Evolutionary conservation across 805 yeast genomes (phyloP).

Genomic region (Suhomyces kilbournensis): DNA sequence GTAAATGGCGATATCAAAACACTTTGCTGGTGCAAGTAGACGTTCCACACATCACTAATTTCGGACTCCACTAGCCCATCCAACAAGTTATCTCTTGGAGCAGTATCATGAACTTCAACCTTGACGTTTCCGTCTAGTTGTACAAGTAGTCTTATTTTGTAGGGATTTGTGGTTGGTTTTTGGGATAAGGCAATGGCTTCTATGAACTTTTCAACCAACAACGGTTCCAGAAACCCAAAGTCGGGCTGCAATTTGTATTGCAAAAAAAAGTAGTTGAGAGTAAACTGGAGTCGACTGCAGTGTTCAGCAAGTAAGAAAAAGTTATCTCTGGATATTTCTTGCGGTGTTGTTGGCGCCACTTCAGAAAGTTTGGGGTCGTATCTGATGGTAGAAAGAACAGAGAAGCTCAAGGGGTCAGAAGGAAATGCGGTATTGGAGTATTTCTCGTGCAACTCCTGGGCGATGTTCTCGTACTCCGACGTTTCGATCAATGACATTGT

Average conservation of each 20-base stretch:
- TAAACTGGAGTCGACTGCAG: conserved; percentile 52
- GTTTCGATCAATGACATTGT: not conserved
- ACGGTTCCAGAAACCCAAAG: conserved; percentile 39
- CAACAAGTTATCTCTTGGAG: conserved; percentile 24
- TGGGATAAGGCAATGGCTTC: conserved; percentile 24
- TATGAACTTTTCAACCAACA: conserved; percentile 35
- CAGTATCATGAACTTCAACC: conserved; percentile 32
- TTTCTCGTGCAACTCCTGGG: not conserved
- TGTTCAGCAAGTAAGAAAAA: conserved; percentile 70
- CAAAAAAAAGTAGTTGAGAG: conserved; percentile 49
- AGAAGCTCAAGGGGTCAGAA: conserved; percentile 36
- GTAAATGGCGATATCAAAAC: conserved; percentile 69
- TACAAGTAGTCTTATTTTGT: conserved; percentile 33
- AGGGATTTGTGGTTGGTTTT: conserved; percentile 21
- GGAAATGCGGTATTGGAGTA: conserved; percentile 10
- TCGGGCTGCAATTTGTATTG: conserved; percentile 30
- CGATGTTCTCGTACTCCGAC: not conserved
- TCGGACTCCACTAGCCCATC: conserved; percentile 20
- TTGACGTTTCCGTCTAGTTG: conserved; percentile 25
- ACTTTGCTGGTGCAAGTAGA: conserved; percentile 56
- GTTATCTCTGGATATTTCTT: conserved; percentile 22
- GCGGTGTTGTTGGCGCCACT: conserved; percentile 24
- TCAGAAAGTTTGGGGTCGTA: conserved; percentile 60
- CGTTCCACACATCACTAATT: conserved; percentile 43
- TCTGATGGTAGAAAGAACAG: conserved; percentile 67